A percentile compares a stretch with the other conserved stretches of the same genome.
These are phyloP conservation scores for Globisporangium camurandrum DNA, from an alignment of 352 stramenopile genomes.

Conservation along the genomic window DNA sequence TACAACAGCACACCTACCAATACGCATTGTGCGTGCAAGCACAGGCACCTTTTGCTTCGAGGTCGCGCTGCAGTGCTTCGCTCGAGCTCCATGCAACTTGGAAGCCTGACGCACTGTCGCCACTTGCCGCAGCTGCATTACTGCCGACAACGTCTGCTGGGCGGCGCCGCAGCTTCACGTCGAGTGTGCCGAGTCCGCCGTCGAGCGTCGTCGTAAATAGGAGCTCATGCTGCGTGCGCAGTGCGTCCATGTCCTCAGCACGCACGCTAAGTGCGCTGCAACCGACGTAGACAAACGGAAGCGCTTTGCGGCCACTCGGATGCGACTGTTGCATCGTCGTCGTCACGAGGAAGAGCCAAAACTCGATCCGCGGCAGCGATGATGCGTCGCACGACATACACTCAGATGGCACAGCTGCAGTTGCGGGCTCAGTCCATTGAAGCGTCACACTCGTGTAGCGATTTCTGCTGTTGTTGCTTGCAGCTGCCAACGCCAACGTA, in stretches of 20 bases:
- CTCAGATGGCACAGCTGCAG: conserved; percentile 7
- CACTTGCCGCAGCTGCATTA: neutral
- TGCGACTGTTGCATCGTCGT: too few species aligned
- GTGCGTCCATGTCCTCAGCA: conserved; percentile 27
- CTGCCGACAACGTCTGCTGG: neutral
- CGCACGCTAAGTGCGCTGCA: conserved; percentile 20
- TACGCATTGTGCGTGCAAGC: too few species aligned
- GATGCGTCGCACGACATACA: conserved; percentile 1
- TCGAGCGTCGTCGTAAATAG: conserved; percentile 35
- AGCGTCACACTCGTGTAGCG: conserved; percentile 18
- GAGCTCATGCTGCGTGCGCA: conserved; percentile 31
- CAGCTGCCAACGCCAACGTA: neutral
- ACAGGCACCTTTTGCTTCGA: conserved; percentile 30
- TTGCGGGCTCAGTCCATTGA: conserved; percentile 18
- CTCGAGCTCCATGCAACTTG: conserved; percentile 49
- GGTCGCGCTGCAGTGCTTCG: conserved; percentile 37
- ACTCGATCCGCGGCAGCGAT: conserved; percentile 12
- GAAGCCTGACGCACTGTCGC: conserved; percentile 15
- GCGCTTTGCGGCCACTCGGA: too few species aligned
- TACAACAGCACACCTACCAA: conserved; percentile 17
- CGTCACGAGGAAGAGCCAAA: conserved; percentile 28
- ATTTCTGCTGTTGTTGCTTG: conserved; percentile 2
- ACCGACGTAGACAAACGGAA: conserved; percentile 27
- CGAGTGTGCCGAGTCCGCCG: conserved; percentile 20
- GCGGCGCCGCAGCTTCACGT: conserved; percentile 25